These are phyloP conservation scores for Clitoria ternatea DNA, from an alignment of 306 rosid genomes.

Conservation along the genomic window DNA sequence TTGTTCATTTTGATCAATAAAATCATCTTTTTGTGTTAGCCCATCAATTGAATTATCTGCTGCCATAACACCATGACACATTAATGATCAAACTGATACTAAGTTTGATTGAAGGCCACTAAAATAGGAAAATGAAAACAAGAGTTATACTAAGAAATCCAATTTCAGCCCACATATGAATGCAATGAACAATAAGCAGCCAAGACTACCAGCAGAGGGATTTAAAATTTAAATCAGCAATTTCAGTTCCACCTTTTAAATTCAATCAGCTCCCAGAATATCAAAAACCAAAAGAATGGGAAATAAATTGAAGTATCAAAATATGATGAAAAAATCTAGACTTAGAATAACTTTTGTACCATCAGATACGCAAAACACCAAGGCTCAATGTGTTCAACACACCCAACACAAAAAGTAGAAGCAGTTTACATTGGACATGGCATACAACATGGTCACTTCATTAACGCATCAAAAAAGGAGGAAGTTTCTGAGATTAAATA, in stretches of 20 bases:
- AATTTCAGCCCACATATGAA: neutral
- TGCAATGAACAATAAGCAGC: neutral
- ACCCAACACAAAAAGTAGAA: neutral
- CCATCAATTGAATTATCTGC: no score
- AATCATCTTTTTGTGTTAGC: no score
- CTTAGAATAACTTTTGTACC: neutral
- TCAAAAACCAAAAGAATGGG: neutral
- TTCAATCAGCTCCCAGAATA: neutral
- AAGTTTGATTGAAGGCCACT: neutral
- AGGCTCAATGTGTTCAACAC: neutral
- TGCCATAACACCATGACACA: neutral
- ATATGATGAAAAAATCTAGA: neutral
- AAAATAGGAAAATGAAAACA: neutral
- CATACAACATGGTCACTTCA: neutral
- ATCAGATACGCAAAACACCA: neutral
- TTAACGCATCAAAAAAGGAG: neutral
- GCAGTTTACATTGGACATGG: neutral
- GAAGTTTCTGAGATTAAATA: neutral
- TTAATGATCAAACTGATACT: neutral
- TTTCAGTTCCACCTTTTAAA: no score
- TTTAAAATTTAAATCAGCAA: no score
- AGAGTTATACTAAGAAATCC: neutral
- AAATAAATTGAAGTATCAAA: neutral
- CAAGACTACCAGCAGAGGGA: no score
- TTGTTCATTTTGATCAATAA: no score